Evolutionary conservation across 2,329 filamentous ascomycete species (phyloP).

Genomic region (Ascochyta clinopodiicola): DNA sequence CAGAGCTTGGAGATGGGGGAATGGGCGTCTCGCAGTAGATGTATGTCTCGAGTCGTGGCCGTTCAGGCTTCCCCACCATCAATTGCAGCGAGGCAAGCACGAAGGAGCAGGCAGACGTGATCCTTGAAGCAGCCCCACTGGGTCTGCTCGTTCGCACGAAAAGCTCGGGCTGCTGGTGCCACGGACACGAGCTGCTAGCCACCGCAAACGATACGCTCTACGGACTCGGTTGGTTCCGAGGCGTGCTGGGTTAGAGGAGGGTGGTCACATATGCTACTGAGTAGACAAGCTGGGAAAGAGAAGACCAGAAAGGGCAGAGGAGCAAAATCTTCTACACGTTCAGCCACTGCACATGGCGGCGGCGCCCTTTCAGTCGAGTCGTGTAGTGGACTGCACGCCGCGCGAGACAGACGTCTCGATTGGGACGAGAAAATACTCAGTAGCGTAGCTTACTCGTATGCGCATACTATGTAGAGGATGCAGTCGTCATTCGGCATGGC

Average conservation of each 20-base stretch:
- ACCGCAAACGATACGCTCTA: constrained; percentile 11
- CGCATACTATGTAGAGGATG: not conserved
- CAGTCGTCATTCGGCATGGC: constrained; percentile 1
- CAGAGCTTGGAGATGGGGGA: not conserved
- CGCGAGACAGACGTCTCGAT: constrained; percentile 7
- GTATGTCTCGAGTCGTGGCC: constrained; percentile 9
- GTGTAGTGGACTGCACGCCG: not conserved
- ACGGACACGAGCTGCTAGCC: constrained; percentile 15
- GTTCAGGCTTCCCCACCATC: constrained; percentile 13
- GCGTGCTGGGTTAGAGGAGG: not conserved
- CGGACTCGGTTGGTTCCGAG: constrained; percentile 22
- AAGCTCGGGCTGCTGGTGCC: constrained; percentile 22
- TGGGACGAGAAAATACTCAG: constrained; percentile 7
- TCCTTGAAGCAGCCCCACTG: constrained; percentile 19
- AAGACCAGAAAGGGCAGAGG: not conserved
- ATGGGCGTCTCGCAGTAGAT: not conserved
- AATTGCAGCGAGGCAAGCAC: constrained; percentile 16
- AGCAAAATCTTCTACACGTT: not conserved
- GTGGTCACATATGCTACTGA: not conserved
- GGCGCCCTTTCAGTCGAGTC: constrained; percentile 1
- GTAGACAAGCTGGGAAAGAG: too few species aligned
- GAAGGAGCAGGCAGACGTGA: constrained; percentile 18
- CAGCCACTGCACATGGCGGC: not conserved
- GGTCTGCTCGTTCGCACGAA: constrained; percentile 24
- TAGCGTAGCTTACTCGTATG: constrained; percentile 8